These are phyloP conservation scores for Fusarium sp. DNA, from an alignment of 2,329 filamentous ascomycete genomes.

Conservation along the genomic window DNA sequence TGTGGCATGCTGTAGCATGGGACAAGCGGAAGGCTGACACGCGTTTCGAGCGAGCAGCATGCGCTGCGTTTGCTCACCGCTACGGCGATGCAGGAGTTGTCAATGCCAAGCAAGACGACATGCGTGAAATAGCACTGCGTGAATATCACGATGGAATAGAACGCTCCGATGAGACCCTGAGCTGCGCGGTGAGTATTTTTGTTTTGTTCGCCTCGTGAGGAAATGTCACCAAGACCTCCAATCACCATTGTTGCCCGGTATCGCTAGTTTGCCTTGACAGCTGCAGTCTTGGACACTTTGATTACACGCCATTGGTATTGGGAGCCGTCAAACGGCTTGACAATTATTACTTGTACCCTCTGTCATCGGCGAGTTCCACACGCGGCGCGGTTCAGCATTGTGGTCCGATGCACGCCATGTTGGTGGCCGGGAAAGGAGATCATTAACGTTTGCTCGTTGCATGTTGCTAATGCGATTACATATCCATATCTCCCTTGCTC, in stretches of 20 bases:
- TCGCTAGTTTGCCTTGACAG: neutral
- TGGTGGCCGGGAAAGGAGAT: neutral
- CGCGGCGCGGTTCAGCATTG: neutral
- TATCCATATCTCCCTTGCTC: too few species aligned
- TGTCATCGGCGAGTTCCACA: neutral
- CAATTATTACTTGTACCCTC: too few species aligned
- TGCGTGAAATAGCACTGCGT: constrained; percentile 1
- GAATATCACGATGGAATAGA: neutral
- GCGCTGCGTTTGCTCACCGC: constrained; percentile 30
- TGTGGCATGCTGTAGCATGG: neutral
- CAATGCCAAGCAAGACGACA: constrained; percentile 7
- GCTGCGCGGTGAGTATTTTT: constrained; percentile 1
- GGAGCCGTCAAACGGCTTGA: neutral
- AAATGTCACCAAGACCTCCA: neutral
- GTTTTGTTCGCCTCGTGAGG: neutral
- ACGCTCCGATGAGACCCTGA: neutral
- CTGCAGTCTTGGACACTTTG: neutral
- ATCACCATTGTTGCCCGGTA: neutral
- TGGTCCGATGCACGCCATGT: neutral
- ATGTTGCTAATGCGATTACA: too few species aligned
- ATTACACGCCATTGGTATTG: neutral
- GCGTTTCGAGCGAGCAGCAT: constrained; percentile 1
- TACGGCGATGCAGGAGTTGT: constrained; percentile 2
- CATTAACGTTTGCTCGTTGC: neutral
- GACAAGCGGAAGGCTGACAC: constrained; percentile 8